A percentile compares a stretch with the other conserved stretches of the same genome.
These are phyloP conservation scores for Acorus calamus DNA, from an alignment of 106 monocot genomes.

Conservation along the genomic window DNA sequence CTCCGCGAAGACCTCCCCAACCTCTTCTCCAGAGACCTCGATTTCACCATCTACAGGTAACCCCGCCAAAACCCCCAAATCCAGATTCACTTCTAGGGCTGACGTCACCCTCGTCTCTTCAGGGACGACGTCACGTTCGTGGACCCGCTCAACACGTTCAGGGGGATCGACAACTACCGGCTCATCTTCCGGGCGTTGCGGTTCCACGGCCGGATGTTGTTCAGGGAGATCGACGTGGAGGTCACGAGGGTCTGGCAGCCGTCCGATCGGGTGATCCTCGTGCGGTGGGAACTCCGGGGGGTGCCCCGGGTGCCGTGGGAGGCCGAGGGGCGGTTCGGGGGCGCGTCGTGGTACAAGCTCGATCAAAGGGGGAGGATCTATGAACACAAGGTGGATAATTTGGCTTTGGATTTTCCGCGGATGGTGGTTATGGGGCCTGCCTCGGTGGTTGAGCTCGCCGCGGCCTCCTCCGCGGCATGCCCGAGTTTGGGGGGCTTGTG, in stretches of 20 bases:
- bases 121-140: constrained; percentile 80
- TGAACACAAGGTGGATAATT: constrained; percentile 83
- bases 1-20: constrained; percentile 71
- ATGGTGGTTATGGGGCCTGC: constrained; percentile 7
- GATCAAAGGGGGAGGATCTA: constrained; percentile 91
- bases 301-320: constrained; percentile 91
- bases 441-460: constrained; percentile 56
- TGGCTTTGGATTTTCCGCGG: constrained; percentile 65
- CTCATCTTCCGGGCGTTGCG: constrained; percentile 83
- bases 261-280: constrained; percentile 60
- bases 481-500: constrained; percentile 46
- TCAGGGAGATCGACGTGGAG: constrained; percentile 53
- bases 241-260: constrained; percentile 79
- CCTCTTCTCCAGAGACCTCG: constrained; percentile 67
- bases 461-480: constrained; percentile 28
- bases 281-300: constrained; percentile 69
- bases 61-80: too few species aligned
- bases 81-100: too few species aligned
- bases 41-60: constrained; percentile 89
- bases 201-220: constrained; percentile 73
- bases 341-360: constrained; percentile 79
- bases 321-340: constrained; percentile 59
- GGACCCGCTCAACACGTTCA: constrained; percentile 76
- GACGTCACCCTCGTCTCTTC: too few species aligned
- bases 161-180: constrained; percentile 71